phyloP scores from a whole-genome alignment of 495 filamentous ascomycete species.

The Jackrogersella minutella region DNA sequence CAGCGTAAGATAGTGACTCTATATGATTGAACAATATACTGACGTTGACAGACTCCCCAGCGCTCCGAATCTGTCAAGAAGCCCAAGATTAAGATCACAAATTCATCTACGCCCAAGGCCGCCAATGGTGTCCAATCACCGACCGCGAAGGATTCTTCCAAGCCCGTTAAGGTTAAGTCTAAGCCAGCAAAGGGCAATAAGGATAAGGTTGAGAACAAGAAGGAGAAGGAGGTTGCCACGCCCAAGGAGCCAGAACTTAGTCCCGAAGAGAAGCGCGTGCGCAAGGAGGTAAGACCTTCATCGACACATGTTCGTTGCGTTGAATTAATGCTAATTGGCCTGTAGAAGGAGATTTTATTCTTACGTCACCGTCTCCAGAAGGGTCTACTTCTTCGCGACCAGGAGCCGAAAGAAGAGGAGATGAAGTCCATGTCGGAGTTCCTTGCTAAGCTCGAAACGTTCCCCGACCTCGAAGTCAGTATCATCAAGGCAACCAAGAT shows the following conservation, averaged over 20 bases:
- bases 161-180: conserved; percentile 62
- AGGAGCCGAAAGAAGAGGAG: conserved; percentile 84
- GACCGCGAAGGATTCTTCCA: conserved; percentile 44
- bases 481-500: conserved; percentile 90
- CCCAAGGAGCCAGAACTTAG: conserved; percentile 61
- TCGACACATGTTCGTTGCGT: background rate
- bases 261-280: conserved; percentile 54
- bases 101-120: conserved; percentile 59
- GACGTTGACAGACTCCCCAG: conserved; percentile 65
- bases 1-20: conserved; percentile 61
- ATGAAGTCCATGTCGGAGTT: conserved; percentile 85
- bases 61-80: conserved; percentile 73
- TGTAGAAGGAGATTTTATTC: conserved; percentile 76
- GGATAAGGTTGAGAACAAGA: conserved; percentile 67
- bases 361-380: conserved; percentile 90
- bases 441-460: conserved; percentile 78
- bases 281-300: conserved; percentile 65
- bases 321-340: conserved; percentile 17
- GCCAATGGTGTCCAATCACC: conserved; percentile 59
- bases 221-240: conserved; percentile 62
- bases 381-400: conserved; percentile 83
- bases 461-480: conserved; percentile 79
- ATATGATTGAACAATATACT: conserved; percentile 19
- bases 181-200: conserved; percentile 71
- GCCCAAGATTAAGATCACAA: conserved; percentile 68